phyloP scores from a whole-genome alignment of 345 rosid species.

The Abelmoschus esculentus region DNA sequence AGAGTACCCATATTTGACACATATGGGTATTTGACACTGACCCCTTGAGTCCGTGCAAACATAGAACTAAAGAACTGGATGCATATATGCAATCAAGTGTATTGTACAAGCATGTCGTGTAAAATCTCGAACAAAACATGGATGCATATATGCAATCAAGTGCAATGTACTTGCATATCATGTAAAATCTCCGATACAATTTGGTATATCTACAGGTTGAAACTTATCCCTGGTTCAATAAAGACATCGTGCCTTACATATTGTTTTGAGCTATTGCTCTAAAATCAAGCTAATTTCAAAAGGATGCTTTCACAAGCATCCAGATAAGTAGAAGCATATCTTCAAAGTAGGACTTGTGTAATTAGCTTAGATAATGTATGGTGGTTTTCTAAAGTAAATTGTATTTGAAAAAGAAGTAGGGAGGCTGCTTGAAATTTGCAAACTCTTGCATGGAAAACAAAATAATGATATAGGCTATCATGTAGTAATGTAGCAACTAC shows the following conservation, averaged over 20 bases:
- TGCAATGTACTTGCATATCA: too few relatives aligned
- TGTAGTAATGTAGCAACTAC: background rate
- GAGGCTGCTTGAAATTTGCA: background rate
- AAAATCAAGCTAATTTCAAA: background rate
- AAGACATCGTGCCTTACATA: background rate
- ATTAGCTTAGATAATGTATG: background rate
- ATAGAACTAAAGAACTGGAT: background rate
- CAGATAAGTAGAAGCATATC: background rate
- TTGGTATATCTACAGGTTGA: too few relatives aligned
- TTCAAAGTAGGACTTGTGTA: background rate
- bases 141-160: too few relatives aligned
- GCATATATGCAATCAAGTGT: background rate
- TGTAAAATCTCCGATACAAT: too few relatives aligned
- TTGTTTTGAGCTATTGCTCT: background rate
- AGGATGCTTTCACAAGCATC: background rate
- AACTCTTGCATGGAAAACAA: background rate
- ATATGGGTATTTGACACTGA: background rate
- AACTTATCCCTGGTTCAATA: background rate
- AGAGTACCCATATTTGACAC: background rate
- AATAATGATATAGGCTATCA: background rate
- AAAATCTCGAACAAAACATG: too few relatives aligned
- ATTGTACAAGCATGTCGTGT: background rate
- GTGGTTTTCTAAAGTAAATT: background rate
- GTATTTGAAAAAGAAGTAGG: too few relatives aligned
- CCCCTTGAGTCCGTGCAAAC: background rate